Percentiles rank a stretch among this genome's conserved stretches.
These are phyloP conservation scores for Metschnikowia baotianmanensis DNA, from an alignment of 805 yeast genomes.

Conservation along the genomic window DNA sequence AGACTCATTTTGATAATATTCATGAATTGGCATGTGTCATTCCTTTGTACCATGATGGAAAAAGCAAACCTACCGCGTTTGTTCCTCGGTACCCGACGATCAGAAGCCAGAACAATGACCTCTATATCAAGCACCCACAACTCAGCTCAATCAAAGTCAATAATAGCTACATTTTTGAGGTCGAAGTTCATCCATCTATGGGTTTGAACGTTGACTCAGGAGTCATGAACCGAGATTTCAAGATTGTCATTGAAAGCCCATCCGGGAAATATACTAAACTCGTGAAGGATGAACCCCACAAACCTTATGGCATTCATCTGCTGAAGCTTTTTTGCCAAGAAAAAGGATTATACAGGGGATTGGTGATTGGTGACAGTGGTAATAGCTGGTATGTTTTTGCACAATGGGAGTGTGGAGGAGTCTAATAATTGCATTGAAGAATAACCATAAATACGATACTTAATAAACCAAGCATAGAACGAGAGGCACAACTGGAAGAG, in stretches of 20 bases:
- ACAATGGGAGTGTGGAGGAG: conserved; percentile 69
- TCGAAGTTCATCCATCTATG: conserved; percentile 60
- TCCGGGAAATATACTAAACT: conserved; percentile 72
- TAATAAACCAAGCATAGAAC: background rate
- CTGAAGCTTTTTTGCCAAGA: conserved; percentile 63
- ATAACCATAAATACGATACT: background rate
- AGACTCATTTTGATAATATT: conserved; percentile 52
- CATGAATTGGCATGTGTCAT: conserved; percentile 72
- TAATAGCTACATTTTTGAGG: conserved; percentile 61
- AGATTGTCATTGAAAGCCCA: conserved; percentile 78
- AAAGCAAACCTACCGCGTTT: conserved; percentile 59
- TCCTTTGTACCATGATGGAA: conserved; percentile 73
- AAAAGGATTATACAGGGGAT: conserved; percentile 77
- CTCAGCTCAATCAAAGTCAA: conserved; percentile 54
- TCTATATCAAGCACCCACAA: conserved; percentile 86
- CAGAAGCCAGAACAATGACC: conserved; percentile 64
- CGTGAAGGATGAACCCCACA: conserved; percentile 44
- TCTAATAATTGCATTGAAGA: conserved; percentile 2
- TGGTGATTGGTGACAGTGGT: conserved; percentile 74
- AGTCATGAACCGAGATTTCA: conserved; percentile 42
- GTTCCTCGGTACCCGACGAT: conserved; percentile 73
- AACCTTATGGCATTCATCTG: conserved; percentile 57
- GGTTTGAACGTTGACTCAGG: conserved; percentile 41
- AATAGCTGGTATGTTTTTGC: conserved; percentile 85
- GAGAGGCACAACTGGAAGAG: too few species aligned